Percentiles rank a stretch among this genome's conserved stretches.
These are phyloP conservation scores for Phyllosticta ampelicida DNA, from an alignment of 2,329 filamentous ascomycete genomes.

Conservation along the genomic window DNA sequence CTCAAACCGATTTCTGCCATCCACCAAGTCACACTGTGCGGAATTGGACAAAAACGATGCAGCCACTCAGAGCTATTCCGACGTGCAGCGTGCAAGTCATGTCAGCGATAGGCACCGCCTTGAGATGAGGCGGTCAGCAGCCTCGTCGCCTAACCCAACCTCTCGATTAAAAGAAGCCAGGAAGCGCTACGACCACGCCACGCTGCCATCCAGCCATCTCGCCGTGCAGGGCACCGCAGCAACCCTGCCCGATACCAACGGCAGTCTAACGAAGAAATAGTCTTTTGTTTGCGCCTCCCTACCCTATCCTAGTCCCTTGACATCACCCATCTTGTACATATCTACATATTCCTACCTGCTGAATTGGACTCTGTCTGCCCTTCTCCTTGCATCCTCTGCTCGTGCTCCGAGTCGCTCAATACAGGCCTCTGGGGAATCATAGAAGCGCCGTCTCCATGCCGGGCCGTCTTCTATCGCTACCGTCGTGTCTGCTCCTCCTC, in stretches of 20 bases:
- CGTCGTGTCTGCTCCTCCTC: slow-evolving; percentile 3
- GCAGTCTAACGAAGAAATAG: neutral
- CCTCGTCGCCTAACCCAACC: neutral
- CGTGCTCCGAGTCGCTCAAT: neutral
- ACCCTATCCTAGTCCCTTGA: neutral
- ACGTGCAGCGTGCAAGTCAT: neutral
- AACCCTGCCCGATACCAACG: neutral
- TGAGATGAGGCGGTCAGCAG: neutral
- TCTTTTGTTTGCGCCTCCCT: neutral
- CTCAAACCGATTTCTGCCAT: neutral
- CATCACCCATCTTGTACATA: neutral
- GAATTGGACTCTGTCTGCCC: neutral
- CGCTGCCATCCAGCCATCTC: neutral
- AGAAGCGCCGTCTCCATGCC: slow-evolving; percentile 1
- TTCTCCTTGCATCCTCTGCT: neutral
- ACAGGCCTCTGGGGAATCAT: neutral
- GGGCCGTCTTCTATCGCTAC: slow-evolving; percentile 2
- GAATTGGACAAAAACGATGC: neutral
- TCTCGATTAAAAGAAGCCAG: neutral
- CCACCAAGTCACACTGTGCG: neutral
- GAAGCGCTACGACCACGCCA: neutral
- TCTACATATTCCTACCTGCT: neutral
- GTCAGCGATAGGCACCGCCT: neutral
- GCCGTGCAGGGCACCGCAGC: neutral
- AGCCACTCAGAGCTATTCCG: neutral